Evolutionary conservation across 257 asterid species (phyloP).

Genomic region (Solanum commersonii): DNA sequence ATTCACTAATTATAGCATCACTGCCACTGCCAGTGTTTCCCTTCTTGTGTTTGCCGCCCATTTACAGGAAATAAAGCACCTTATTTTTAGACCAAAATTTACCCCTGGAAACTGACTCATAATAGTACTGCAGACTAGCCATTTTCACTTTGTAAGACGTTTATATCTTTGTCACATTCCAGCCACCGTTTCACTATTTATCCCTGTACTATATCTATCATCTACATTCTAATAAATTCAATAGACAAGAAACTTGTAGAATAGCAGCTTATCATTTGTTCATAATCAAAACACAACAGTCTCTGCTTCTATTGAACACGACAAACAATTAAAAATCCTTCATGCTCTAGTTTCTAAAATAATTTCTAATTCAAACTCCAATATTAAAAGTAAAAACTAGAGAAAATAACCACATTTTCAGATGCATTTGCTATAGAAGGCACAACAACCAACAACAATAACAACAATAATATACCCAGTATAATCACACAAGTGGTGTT

Average conservation of each 20-base stretch:
- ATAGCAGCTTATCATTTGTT: not conserved
- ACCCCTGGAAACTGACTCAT: conserved; percentile 5
- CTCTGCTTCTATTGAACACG: not conserved
- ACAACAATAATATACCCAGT: no score
- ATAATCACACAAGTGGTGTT: no score
- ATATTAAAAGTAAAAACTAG: not conserved
- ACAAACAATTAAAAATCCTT: no score
- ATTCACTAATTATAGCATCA: not conserved
- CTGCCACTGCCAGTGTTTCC: not conserved
- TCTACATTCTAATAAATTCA: not conserved
- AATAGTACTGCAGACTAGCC: conserved; percentile 16
- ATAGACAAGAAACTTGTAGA: not conserved
- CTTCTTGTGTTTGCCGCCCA: conserved; percentile 10
- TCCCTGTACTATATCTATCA: not conserved
- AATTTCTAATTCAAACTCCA: not conserved
- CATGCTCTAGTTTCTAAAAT: not conserved
- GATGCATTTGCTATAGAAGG: not conserved
- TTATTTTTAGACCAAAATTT: conserved; percentile 19
- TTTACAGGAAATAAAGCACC: conserved; percentile 20
- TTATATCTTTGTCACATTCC: not conserved
- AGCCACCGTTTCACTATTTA: not conserved
- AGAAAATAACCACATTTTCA: not conserved
- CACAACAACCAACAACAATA: not conserved
- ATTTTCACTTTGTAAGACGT: not conserved
- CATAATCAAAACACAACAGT: not conserved